A percentile compares a stretch with the other conserved stretches of the same genome.
Conservation (phyloP, 352 stramenopile genomes). For the Albugo candida region DNA sequence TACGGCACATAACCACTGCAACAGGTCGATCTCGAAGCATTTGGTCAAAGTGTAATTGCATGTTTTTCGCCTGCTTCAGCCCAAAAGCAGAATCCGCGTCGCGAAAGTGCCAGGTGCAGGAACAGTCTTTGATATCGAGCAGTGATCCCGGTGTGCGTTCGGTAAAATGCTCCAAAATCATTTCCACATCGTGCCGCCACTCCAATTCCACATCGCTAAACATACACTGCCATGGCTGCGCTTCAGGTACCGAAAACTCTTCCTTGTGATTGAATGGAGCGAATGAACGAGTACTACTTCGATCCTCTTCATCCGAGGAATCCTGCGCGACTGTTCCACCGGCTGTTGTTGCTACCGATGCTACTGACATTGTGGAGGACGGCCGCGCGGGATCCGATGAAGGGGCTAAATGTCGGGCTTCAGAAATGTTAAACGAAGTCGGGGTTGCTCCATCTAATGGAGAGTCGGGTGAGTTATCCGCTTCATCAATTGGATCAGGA, state of each 20-base stretch:
- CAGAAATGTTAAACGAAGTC: no score
- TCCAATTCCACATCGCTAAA: constrained; percentile 61
- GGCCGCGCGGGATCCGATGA: constrained; percentile 1
- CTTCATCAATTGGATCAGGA: constrained; percentile 6
- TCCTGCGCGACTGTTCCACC: constrained; percentile 3
- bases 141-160: constrained; percentile 72
- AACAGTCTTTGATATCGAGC: constrained; percentile 71
- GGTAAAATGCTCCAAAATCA: constrained; percentile 74
- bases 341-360: constrained; percentile 3
- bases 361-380: constrained; percentile 1
- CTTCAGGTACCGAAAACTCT: constrained; percentile 10
- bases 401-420: no score
- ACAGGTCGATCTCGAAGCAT: constrained; percentile 74
- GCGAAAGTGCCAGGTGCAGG: constrained; percentile 77
- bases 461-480: neutral
- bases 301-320: neutral
- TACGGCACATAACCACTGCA: constrained; percentile 70
- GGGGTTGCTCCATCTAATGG: no score
- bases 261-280: neutral
- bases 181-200: constrained; percentile 58
- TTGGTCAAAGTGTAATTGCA: constrained; percentile 80
- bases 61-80: constrained; percentile 71
- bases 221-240: constrained; percentile 62
- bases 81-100: constrained; percentile 72
- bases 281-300: neutral